These are phyloP conservation scores for Fagopyrum homotropicum DNA, from an alignment of 148 eudicot genomes.

Conservation along the genomic window DNA sequence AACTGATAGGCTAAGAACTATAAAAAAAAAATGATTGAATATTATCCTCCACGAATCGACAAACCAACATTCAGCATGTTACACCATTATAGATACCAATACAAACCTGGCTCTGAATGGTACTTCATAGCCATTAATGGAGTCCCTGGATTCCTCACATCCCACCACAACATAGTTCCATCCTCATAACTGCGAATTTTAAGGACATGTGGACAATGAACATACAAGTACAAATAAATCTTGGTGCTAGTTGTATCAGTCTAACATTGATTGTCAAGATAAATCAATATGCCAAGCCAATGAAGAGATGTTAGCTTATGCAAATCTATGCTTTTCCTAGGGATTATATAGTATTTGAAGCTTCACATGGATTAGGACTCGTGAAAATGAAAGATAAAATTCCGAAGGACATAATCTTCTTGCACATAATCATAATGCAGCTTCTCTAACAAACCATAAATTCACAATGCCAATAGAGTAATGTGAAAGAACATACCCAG, in stretches of 20 bases:
- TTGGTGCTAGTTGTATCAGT: background rate
- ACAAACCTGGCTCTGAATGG: constrained; percentile 76
- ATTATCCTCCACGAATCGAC: background rate
- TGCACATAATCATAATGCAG: background rate
- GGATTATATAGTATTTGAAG: background rate
- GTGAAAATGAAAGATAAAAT: background rate
- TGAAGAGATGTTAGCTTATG: background rate
- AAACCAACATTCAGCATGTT: background rate
- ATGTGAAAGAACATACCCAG: constrained; percentile 46
- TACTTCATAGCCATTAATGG: constrained; percentile 64
- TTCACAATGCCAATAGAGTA: background rate
- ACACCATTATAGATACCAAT: background rate
- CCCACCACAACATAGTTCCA: constrained; percentile 87
- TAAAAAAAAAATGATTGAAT: constrained; percentile 14
- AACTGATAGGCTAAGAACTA: constrained; percentile 66
- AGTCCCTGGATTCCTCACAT: constrained; percentile 53
- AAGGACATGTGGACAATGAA: constrained; percentile 1
- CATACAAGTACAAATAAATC: background rate
- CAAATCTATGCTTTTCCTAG: background rate
- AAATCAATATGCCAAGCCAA: background rate
- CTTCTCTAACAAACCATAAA: background rate
- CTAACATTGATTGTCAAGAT: background rate
- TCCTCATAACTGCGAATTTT: constrained; percentile 52
- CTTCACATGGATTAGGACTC: background rate
- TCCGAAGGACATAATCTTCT: background rate